Evolutionary conservation across 1,284 basidiomycete species (phyloP).

Genomic region (Kwoniella shivajii): DNA sequence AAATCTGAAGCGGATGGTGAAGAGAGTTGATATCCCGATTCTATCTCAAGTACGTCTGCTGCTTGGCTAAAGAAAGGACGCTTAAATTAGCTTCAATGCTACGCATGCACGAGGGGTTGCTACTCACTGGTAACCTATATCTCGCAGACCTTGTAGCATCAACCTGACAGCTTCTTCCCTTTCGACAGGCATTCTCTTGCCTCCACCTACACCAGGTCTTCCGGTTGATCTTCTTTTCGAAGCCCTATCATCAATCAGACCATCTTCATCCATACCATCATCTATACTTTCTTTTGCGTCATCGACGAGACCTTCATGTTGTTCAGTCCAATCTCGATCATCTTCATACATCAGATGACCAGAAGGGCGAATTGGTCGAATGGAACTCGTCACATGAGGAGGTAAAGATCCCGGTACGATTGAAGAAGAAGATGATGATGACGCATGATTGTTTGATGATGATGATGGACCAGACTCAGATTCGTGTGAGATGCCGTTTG

Average conservation of each 20-base stretch:
- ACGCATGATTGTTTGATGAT: slow-evolving; percentile 8
- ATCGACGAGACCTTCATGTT: slow-evolving; percentile 1
- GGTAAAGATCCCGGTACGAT: slow-evolving; percentile 8
- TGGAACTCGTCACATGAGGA: slow-evolving; percentile 11
- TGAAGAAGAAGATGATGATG: slow-evolving; percentile 3
- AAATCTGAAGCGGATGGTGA: slow-evolving; percentile 77
- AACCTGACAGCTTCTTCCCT: slow-evolving; percentile 89
- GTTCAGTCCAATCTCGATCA: slow-evolving; percentile 41
- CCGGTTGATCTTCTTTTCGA: slow-evolving; percentile 4
- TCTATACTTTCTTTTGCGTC: too few species aligned
- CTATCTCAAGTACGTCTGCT: slow-evolving; percentile 81
- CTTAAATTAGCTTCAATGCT: slow-evolving; percentile 6
- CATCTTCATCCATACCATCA: slow-evolving; percentile 17
- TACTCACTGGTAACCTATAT: slow-evolving; percentile 89
- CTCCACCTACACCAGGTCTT: slow-evolving; percentile 20
- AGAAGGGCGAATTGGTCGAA: slow-evolving; percentile 14
- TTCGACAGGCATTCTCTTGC: slow-evolving; percentile 60
- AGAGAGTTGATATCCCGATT: slow-evolving; percentile 90
- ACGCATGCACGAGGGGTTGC: background rate
- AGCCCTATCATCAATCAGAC: background rate
- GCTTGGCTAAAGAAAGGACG: slow-evolving; percentile 68
- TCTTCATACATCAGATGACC: slow-evolving; percentile 48
- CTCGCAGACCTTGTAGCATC: slow-evolving; percentile 84
- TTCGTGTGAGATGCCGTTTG: slow-evolving; percentile 7
- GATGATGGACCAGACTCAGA: slow-evolving; percentile 10